Percentiles rank a stretch among this genome's conserved stretches.
Evolutionary conservation across 2,329 filamentous ascomycete species (phyloP).

Genomic region (Alternaria viburni): DNA sequence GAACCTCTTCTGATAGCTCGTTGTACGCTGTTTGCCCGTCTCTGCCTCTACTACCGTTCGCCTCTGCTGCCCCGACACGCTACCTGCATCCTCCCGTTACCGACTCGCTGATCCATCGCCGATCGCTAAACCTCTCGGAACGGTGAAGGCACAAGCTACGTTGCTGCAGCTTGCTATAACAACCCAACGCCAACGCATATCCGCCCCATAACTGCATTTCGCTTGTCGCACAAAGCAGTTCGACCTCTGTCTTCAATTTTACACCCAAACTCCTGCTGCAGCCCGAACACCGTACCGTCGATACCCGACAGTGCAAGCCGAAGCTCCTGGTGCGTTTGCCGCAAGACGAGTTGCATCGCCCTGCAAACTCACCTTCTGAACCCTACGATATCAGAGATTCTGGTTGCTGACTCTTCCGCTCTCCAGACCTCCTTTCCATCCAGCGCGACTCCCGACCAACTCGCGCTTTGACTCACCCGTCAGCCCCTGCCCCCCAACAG

Average conservation of each 20-base stretch:
- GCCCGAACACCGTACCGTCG: neutral
- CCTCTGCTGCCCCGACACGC: slow-evolving; percentile 12
- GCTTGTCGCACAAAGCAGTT: slow-evolving; percentile 27
- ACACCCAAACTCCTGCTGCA: neutral
- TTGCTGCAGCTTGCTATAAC: slow-evolving; percentile 41
- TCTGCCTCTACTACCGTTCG: neutral
- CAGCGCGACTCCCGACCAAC: slow-evolving; percentile 22
- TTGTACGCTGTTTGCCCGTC: neutral
- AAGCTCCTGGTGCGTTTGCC: slow-evolving; percentile 13
- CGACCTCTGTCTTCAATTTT: slow-evolving; percentile 23
- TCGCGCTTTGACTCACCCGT: slow-evolving; percentile 35
- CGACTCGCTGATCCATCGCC: slow-evolving; percentile 43
- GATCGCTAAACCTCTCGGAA: slow-evolving; percentile 38
- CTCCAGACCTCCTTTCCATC: slow-evolving; percentile 2
- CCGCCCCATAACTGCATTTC: slow-evolving; percentile 21
- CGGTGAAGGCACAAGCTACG: slow-evolving; percentile 32
- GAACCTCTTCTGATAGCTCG: neutral
- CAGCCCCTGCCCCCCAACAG: slow-evolving; percentile 27
- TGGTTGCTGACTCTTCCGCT: neutral
- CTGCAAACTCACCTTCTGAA: neutral
- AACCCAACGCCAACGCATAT: slow-evolving; percentile 23
- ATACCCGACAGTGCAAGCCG: slow-evolving; percentile 2
- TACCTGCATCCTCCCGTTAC: slow-evolving; percentile 24
- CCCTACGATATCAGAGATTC: neutral
- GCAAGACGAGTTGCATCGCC: neutral